Conservation (phyloP, 1,284 basidiomycete genomes). For the Sphagnurus paluster region DNA sequence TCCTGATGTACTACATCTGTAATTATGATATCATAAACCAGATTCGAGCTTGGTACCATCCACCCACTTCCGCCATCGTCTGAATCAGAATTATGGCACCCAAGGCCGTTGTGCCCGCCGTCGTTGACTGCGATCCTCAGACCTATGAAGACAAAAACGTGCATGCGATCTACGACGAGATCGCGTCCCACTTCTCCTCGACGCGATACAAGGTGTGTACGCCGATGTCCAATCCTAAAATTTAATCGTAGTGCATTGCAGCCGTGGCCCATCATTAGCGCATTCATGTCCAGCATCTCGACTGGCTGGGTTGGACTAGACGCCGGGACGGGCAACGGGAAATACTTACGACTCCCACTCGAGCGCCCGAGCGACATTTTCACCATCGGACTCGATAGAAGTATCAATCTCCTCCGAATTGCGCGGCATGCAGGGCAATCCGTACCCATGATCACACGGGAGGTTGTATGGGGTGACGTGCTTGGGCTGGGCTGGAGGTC, state of each 20-base stretch:
- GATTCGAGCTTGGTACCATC: slow-evolving; percentile 1
- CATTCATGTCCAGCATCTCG: slow-evolving; percentile 77
- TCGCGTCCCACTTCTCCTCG: slow-evolving; percentile 90
- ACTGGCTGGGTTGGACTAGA: slow-evolving; percentile 87
- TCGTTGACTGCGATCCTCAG: slow-evolving; percentile 47
- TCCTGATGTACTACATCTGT: slow-evolving; percentile 3
- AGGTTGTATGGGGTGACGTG: slow-evolving; percentile 78
- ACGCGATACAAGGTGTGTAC: slow-evolving; percentile 86
- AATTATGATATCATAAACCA: slow-evolving; percentile 63
- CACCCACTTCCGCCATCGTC: slow-evolving; percentile 12
- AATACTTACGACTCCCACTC: slow-evolving; percentile 79
- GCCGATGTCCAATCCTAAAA: neutral
- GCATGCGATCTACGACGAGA: slow-evolving; percentile 86
- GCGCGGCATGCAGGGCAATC: slow-evolving; percentile 62
- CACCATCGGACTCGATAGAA: slow-evolving; percentile 85
- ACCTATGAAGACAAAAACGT: slow-evolving; percentile 77
- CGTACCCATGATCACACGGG: slow-evolving; percentile 50
- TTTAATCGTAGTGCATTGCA: slow-evolving; percentile 29
- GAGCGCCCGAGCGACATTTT: slow-evolving; percentile 60
- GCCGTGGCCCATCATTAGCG: slow-evolving; percentile 94
- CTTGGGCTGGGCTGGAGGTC: slow-evolving; percentile 69
- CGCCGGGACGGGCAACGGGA: slow-evolving; percentile 96
- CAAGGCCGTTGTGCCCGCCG: slow-evolving; percentile 38
- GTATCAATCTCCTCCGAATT: slow-evolving; percentile 73
- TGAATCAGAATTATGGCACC: slow-evolving; percentile 29